Evolutionary conservation across 306 rosid species (phyloP), one percentile per base, ranked within the genome.

Genomic region (Calophaca sinica): DNA sequence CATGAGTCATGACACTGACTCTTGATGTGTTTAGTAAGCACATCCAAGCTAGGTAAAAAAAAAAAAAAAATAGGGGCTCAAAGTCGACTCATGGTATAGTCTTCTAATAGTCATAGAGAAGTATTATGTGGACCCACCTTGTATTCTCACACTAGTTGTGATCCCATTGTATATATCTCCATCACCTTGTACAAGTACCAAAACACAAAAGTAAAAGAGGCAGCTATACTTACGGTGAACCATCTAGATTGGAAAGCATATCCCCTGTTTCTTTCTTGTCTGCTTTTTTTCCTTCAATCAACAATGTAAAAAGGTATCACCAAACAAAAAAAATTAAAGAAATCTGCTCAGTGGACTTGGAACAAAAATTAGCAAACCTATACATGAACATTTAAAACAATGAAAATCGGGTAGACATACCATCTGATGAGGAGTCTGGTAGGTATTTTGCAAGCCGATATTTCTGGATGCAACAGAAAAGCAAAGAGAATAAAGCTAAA

Each of bases 381-480:
- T 13, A 10, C 36, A 66, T 57, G 73, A 73, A 68, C 50, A 54
- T 65, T 72, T 41, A 54, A 62, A 60, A 69, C 44, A 77, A 55
- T 28, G 12, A 58, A 45, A 74, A 69, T 57, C 45, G 60, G 70
- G 71, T 68, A 73, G 42, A 85, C 93, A 57, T 84, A 92, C 97
- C 97, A 84, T 89, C 96, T 29, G 89, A 68, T 10, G 88, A 76
- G 66, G 87, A 82, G 68, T 88, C 96, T 0, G 96, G 97, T 53
- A 92, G 78, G 78, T 88, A 92, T 79, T 92, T 92, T 62, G 97
- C 96, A 33, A 92, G 96, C 48, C 97, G 91, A 81, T 89, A 92
- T 89, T 92, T 92, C 97, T 92, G 88, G 59, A 84, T 39, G 68
- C 74, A 85, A 76, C 70, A 58, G 42, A 83, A 55, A 66, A 65